These are phyloP conservation scores for Talaromyces verruculosus DNA, from an alignment of 2,329 filamentous ascomycete genomes.

Conservation along the genomic window DNA sequence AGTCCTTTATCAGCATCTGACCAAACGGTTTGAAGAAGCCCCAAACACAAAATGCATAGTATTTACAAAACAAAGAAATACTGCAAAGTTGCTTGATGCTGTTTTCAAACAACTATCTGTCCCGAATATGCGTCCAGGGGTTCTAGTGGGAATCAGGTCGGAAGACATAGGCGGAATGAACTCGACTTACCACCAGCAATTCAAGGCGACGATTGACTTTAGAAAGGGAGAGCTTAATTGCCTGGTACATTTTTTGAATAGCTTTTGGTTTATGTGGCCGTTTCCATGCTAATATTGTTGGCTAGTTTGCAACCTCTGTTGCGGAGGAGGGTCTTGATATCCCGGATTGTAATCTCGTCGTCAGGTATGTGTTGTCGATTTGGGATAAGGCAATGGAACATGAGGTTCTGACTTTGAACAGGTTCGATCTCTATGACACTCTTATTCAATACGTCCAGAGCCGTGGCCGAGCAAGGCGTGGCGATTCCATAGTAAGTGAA, in stretches of 20 bases:
- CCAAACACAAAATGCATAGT: slow-evolving; percentile 73
- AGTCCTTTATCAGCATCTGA: slow-evolving; percentile 61
- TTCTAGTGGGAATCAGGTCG: slow-evolving; percentile 62
- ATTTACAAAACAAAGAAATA: slow-evolving; percentile 78
- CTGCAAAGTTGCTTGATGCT: slow-evolving; percentile 69
- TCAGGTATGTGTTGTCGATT: slow-evolving; percentile 40
- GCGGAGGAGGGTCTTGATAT: slow-evolving; percentile 68
- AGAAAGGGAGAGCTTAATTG: slow-evolving; percentile 60
- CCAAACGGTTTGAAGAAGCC: slow-evolving; percentile 60
- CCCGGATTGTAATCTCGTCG: slow-evolving; percentile 64
- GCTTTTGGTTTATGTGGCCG: background rate
- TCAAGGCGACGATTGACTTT: slow-evolving; percentile 67
- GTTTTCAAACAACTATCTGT: slow-evolving; percentile 63
- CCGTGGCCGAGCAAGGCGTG: slow-evolving; percentile 77
- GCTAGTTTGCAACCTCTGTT: slow-evolving; percentile 61
- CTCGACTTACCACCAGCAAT: slow-evolving; percentile 71
- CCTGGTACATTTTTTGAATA: slow-evolving; percentile 34
- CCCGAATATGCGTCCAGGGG: slow-evolving; percentile 58
- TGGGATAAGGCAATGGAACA: background rate
- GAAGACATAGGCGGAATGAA: slow-evolving; percentile 58
- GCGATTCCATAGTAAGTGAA: slow-evolving; percentile 59
- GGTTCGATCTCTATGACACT: slow-evolving; percentile 85
- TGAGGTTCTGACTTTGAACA: slow-evolving; percentile 20
- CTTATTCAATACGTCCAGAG: slow-evolving; percentile 96
- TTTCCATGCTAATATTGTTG: slow-evolving; percentile 21